Base-by-base conservation (phyloP, 371 early-diverging fungal species). In the Mucor piriformis region DNA sequence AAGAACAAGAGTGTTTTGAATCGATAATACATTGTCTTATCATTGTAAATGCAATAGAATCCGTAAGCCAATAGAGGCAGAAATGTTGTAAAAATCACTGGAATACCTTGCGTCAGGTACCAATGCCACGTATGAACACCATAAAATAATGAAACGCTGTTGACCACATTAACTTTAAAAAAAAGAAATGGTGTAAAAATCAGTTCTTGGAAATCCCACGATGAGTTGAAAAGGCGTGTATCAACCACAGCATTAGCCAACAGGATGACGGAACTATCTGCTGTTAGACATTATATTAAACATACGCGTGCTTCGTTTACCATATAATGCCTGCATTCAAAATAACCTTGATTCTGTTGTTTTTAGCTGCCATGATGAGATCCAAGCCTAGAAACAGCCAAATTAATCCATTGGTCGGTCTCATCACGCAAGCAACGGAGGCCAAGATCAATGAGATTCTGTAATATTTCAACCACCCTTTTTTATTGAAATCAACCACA, bases 51-150 rank as follows among this genome's bases (percentile, higher is more conserved):
- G n/a, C 51, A 23, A 3, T 58, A 59, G 12, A 59, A 50, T 0
- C 78, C 78, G 53, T 40, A 69, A 6, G 64, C 13, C 16, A 66
- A 63, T 8, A 89, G 67, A 2, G 93, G 92, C 6, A 94, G 59
- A 61, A 90, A 79, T 8, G 91, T 88, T 0, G 90, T 87, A 33
- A 88, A 69, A 15, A 96, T 73, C 0, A 90, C 70, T 0, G 96
- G 96, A 11, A 95, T 25, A 13, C 93, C 95, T 49, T 88, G 91
- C 5, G 85, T 72, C 6, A 94, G 51, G 72, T 97, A 95, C 92
- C 93, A 97, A 61, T 95, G 90, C 83, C 90, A 91, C 5, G 93
- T 88, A 33, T 93, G 89, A 11, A 83, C 79, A 48, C 98, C 98
- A 63, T 97, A 97, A 76, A 95, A 95, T 0, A 86, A 53, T 0